Evolutionary conservation across 805 yeast species (phyloP).

Genomic region (Candida incommunis): DNA sequence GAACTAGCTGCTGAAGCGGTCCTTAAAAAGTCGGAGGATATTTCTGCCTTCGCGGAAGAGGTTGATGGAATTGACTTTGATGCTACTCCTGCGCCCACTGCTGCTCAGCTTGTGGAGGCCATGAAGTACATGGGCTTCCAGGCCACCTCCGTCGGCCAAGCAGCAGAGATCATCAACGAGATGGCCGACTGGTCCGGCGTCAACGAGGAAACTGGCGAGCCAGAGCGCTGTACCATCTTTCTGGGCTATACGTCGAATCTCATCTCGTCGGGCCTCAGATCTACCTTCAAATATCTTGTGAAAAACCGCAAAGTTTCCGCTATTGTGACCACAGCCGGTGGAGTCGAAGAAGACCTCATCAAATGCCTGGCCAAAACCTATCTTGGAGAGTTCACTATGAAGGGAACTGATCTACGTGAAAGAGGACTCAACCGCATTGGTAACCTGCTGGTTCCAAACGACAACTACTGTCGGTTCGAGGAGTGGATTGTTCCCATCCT

Average conservation of each 20-base stretch:
- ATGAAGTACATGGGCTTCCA: slow-evolving; percentile 98
- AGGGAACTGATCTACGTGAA: slow-evolving; percentile 73
- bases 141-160: slow-evolving; percentile 72
- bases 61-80: slow-evolving; percentile 89
- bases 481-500: slow-evolving; percentile 97
- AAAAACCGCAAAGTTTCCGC: slow-evolving; percentile 93
- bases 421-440: slow-evolving; percentile 98
- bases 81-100: slow-evolving; percentile 62
- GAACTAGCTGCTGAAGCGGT: slow-evolving; percentile 83
- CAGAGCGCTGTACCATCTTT: slow-evolving; percentile 78
- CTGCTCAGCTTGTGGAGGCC: slow-evolving; percentile 59
- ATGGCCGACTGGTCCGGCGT: slow-evolving; percentile 93
- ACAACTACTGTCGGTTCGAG: slow-evolving; percentile 92
- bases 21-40: slow-evolving; percentile 69
- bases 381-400: slow-evolving; percentile 77
- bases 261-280: slow-evolving; percentile 89
- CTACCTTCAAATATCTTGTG: slow-evolving; percentile 75
- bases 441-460: slow-evolving; percentile 91
- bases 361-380: slow-evolving; percentile 94
- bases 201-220: slow-evolving; percentile 35
- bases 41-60: slow-evolving; percentile 62
- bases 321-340: slow-evolving; percentile 95
- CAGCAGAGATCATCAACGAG: slow-evolving; percentile 82
- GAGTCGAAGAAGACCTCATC: slow-evolving; percentile 93
- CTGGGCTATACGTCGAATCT: slow-evolving; percentile 94